Conservation (phyloP, 768 basidiomycete species). For the Lactifluus echinatus region DNA sequence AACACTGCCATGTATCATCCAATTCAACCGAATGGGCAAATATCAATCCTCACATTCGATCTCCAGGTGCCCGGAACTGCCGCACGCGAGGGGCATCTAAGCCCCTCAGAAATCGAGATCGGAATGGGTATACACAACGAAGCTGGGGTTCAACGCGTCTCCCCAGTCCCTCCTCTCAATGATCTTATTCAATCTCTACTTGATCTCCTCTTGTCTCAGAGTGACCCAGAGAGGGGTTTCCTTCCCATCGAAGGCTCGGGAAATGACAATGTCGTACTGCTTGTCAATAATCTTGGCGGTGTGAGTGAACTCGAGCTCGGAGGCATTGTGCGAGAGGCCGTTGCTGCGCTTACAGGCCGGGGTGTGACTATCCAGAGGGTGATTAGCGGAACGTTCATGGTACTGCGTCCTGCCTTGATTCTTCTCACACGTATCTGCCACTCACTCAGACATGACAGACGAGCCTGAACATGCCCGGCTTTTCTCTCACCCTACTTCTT, state of each 20-base stretch:
- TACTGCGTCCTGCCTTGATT: constrained; percentile 24
- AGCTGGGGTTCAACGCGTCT: constrained; percentile 57
- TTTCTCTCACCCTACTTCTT: constrained; percentile 75
- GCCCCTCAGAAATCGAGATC: constrained; percentile 66
- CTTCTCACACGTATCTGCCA: neutral
- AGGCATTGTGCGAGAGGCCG: constrained; percentile 56
- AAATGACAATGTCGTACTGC: constrained; percentile 60
- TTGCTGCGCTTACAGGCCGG: constrained; percentile 43
- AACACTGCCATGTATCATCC: constrained; percentile 69
- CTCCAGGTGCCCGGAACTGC: constrained; percentile 72
- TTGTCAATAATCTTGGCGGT: constrained; percentile 86
- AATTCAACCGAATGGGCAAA: neutral
- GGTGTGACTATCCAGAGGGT: constrained; percentile 54
- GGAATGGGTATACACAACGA: constrained; percentile 93
- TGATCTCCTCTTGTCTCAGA: constrained; percentile 58
- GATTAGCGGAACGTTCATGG: constrained; percentile 83
- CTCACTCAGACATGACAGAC: constrained; percentile 39
- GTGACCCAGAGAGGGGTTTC: constrained; percentile 71
- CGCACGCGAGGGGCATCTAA: constrained; percentile 44
- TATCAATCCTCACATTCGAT: neutral
- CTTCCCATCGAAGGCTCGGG: constrained; percentile 56
- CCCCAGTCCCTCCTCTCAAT: constrained; percentile 62
- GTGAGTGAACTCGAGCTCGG: constrained; percentile 75
- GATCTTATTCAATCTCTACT: constrained; percentile 65
- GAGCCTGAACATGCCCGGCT: constrained; percentile 88